Conservation (phyloP, 2,329 filamentous ascomycete genomes). For the Diplodia corticola region DNA sequence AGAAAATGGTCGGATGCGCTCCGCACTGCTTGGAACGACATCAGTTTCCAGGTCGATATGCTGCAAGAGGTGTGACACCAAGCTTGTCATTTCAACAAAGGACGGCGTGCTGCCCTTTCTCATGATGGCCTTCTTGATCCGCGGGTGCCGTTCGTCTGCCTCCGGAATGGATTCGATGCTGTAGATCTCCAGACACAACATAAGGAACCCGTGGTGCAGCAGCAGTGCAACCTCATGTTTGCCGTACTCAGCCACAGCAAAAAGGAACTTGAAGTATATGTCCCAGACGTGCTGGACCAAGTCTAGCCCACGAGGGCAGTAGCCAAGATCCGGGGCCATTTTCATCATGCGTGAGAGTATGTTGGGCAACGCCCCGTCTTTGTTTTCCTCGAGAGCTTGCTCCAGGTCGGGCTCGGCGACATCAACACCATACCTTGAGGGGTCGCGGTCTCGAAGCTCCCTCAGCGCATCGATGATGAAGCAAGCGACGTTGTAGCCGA, state of each 20-base stretch:
- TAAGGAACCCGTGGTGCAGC: slow-evolving; percentile 17
- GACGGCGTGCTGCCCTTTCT: slow-evolving; percentile 29
- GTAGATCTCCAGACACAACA: slow-evolving; percentile 8
- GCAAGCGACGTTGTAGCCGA: not conserved
- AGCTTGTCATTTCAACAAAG: not conserved
- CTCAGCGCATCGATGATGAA: slow-evolving; percentile 6
- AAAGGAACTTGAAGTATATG: slow-evolving; percentile 16
- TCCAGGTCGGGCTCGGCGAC: not conserved
- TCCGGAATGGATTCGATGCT: not conserved
- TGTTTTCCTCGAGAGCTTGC: not conserved
- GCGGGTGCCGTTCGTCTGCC: slow-evolving; percentile 4
- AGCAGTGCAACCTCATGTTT: slow-evolving; percentile 1
- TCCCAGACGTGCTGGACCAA: slow-evolving; percentile 12
- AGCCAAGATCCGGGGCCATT: not conserved
- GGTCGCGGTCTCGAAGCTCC: slow-evolving; percentile 7
- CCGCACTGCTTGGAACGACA: slow-evolving; percentile 16
- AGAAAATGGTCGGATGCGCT: slow-evolving; percentile 29
- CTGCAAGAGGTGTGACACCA: not conserved
- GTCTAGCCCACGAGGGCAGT: slow-evolving; percentile 7
- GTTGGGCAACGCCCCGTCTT: not conserved
- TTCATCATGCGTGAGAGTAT: not conserved
- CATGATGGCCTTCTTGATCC: slow-evolving; percentile 27
- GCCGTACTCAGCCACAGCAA: not conserved
- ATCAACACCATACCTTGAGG: slow-evolving; percentile 9
- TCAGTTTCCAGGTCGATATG: slow-evolving; percentile 31